Percentiles rank a stretch among this genome's conserved stretches.
Conservation (phyloP, 768 basidiomycete genomes). For the Auriscalpium orientale region DNA sequence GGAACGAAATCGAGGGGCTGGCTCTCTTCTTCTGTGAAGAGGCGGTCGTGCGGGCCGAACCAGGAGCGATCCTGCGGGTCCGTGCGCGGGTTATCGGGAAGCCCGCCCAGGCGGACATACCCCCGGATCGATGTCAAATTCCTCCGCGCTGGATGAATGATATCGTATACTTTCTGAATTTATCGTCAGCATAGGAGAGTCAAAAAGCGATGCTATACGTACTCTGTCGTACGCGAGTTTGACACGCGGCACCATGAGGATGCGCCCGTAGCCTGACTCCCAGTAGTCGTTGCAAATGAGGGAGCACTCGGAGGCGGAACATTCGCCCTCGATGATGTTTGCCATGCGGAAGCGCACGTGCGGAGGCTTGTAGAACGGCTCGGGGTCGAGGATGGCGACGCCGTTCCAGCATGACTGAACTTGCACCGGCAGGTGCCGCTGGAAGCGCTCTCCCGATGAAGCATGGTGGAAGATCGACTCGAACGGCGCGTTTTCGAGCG, state of each 20-base stretch:
- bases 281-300: constrained; percentile 99
- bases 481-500: constrained; percentile 96
- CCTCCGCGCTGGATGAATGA: constrained; percentile 83
- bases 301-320: constrained; percentile 92
- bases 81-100: constrained; percentile 91
- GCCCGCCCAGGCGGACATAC: constrained; percentile 89
- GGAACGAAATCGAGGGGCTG: constrained; percentile 67
- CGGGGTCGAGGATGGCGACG: constrained; percentile 90
- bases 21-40: constrained; percentile 86
- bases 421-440: constrained; percentile 87
- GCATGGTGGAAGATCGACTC: constrained; percentile 88
- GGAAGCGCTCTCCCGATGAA: constrained; percentile 73
- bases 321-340: constrained; percentile 76
- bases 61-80: constrained; percentile 97
- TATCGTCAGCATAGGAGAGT: too few species aligned
- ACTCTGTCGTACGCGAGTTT: constrained; percentile 93
- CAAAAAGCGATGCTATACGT: constrained; percentile 17
- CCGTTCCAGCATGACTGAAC: constrained; percentile 99
- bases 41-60: constrained; percentile 95
- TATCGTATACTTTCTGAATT: constrained; percentile 81
- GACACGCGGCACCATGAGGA: constrained; percentile 96
- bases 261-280: constrained; percentile 91
- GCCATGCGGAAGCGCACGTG: constrained; percentile 97
- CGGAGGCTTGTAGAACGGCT: constrained; percentile 87
- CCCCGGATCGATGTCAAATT: constrained; percentile 96